A percentile compares a stretch with the other conserved stretches of the same genome.
Evolutionary conservation across 495 filamentous ascomycete species (phyloP).

Genomic region (Penicillium pulvis): DNA sequence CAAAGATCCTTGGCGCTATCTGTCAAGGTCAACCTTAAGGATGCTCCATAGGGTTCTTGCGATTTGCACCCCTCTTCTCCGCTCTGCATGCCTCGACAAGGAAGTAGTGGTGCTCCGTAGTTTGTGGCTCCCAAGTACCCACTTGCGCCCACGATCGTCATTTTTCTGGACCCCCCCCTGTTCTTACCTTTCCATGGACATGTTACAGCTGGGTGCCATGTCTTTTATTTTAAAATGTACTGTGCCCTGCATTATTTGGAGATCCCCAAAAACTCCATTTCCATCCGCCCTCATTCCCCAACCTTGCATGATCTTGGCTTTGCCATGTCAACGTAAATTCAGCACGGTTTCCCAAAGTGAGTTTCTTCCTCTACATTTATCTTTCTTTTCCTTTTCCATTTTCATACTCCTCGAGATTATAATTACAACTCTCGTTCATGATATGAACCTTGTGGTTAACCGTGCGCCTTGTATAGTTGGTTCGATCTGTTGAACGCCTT

Average conservation of each 20-base stretch:
- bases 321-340: conserved; percentile 33
- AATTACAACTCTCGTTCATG: no score
- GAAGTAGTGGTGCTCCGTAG: conserved; percentile 25
- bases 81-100: conserved; percentile 30
- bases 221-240: conserved; percentile 32
- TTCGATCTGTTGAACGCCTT: not conserved
- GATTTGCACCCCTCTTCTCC: conserved; percentile 27
- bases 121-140: conserved; percentile 39
- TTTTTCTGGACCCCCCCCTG: conserved; percentile 41
- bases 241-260: conserved; percentile 31
- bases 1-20: conserved; percentile 37
- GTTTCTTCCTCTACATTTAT: conserved; percentile 10
- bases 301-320: conserved; percentile 37
- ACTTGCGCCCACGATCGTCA: conserved; percentile 46
- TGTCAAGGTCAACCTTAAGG: conserved; percentile 42
- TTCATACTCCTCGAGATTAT: not conserved
- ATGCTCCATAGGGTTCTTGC: conserved; percentile 23
- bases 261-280: conserved; percentile 17
- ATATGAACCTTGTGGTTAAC: not conserved
- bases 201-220: conserved; percentile 28
- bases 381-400: not conserved
- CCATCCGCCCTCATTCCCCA: conserved; percentile 29
- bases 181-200: conserved; percentile 38
- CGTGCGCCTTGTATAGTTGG: not conserved
- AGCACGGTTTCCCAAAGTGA: conserved; percentile 23